A percentile compares a stretch with the other conserved stretches of the same genome.
Conservation (phyloP, 1,284 basidiomycete species). For the Apiotrichum akiyoshidainum region DNA sequence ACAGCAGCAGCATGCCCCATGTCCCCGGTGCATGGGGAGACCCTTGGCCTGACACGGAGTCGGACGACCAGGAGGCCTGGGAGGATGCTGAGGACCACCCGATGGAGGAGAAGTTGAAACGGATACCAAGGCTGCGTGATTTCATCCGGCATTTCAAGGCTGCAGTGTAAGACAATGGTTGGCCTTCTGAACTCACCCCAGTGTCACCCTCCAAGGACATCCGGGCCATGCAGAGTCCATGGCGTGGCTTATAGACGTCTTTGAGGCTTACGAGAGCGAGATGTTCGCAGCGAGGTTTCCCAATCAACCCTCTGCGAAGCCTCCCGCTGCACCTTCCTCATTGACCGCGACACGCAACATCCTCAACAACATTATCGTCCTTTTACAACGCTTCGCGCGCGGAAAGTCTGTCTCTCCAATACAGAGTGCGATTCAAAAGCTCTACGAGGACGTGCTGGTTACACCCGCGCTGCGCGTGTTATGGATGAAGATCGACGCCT, state of each 20-base stretch:
- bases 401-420: constrained; percentile 7
- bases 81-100: not conserved
- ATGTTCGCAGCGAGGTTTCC: not conserved
- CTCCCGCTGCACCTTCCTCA: not conserved
- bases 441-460: constrained; percentile 10
- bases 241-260: constrained; percentile 20
- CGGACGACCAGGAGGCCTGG: not conserved
- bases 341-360: constrained; percentile 3
- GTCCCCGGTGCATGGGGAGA: constrained; percentile 1
- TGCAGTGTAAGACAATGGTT: constrained; percentile 6
- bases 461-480: not conserved
- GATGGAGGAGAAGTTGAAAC: not conserved
- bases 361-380: constrained; percentile 7
- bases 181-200: not conserved
- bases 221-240: constrained; percentile 12
- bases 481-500: constrained; percentile 7
- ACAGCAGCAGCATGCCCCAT: not conserved
- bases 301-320: not conserved
- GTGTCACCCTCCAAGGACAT: constrained; percentile 5
- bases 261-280: constrained; percentile 15
- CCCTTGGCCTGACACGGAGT: not conserved
- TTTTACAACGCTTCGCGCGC: constrained; percentile 15
- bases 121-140: not conserved
- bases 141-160: constrained; percentile 5
- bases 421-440: constrained; percentile 11